Evolutionary conservation across 2,329 filamentous ascomycete species (phyloP), one percentile per base, ranked within the genome.

Genomic region (Xylaria sp.): DNA sequence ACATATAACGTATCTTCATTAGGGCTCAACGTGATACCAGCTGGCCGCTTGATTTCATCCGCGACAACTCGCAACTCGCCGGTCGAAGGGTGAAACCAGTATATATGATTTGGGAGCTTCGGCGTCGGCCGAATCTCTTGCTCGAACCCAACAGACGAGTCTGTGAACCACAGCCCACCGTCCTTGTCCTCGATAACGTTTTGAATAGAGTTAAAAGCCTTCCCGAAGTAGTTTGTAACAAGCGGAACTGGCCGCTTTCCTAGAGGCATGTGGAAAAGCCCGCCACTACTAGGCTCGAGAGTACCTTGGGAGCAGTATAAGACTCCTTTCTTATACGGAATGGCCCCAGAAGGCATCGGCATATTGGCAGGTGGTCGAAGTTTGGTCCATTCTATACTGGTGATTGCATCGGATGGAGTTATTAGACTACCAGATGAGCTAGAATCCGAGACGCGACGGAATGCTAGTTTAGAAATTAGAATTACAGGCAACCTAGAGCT

Each of bases 91-190:
- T 82, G 77, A 65, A 80, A 84, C 42, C 83, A 78, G 71, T 86
- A 86, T 2, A 86, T 80, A 39, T 83, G 82, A 65, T 78, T 79
- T 4, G 84, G 84, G 27, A 86, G 65, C 68, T 79, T 76, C 2
- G 84, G 83, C 47, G 70, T 66, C 1, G 77, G 78, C 42, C 84
- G 79, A 49, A 85, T 82, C 17, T 81, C 81, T 65, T 79, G 76
- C 65, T 83, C 80, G 59, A 81, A 79, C 3, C 83, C 83, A 58
- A 80, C 78, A 29, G 74, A 75, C 0, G 82, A 79, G 71, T 86
- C 84, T 0, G 83, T 85, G 69, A 86, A 86, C 83, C 83, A 86
- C 11, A 86, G 71, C 0, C 75, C 73, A 0, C 80, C 80, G 66
- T 83, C 80, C 1, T 33, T 44, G 1, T 79, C 77, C 11, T 79